Evolutionary conservation across 495 filamentous ascomycete species (phyloP).

Genomic region (Neurospora tetrasperma): DNA sequence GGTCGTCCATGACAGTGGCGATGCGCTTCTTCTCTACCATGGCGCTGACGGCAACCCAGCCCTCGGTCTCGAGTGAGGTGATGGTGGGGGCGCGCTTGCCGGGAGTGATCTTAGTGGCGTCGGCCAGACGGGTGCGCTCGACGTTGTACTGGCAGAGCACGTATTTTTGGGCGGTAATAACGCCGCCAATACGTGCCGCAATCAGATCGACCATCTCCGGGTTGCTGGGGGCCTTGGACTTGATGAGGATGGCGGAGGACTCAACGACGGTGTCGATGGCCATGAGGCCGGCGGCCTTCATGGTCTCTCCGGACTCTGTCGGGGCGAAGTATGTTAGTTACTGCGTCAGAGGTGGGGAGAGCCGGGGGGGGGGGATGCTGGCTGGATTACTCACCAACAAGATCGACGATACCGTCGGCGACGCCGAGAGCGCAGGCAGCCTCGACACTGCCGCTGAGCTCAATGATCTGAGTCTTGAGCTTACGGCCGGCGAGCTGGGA

Average conservation of each 20-base stretch:
- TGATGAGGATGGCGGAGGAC: conserved; percentile 80
- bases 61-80: conserved; percentile 73
- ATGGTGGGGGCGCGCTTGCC: conserved; percentile 92
- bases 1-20: conserved; percentile 82
- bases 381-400: conserved; percentile 62
- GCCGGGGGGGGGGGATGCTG: neutral
- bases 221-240: conserved; percentile 78
- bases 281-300: conserved; percentile 94
- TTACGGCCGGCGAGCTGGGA: conserved; percentile 29
- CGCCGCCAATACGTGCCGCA: conserved; percentile 71
- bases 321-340: neutral
- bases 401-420: conserved; percentile 92
- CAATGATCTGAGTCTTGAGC: conserved; percentile 75
- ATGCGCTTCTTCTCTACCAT: conserved; percentile 93
- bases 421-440: conserved; percentile 92
- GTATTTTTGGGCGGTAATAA: conserved; percentile 92
- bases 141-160: conserved; percentile 97
- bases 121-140: conserved; percentile 50
- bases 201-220: conserved; percentile 69
- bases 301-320: conserved; percentile 93
- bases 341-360: neutral
- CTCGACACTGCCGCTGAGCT: conserved; percentile 91
- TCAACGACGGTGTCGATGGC: conserved; percentile 88
- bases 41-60: conserved; percentile 84
- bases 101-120: conserved; percentile 72